Conservation (phyloP, 192 early-diverging fungal species). For the Coemansia sp. region DNA sequence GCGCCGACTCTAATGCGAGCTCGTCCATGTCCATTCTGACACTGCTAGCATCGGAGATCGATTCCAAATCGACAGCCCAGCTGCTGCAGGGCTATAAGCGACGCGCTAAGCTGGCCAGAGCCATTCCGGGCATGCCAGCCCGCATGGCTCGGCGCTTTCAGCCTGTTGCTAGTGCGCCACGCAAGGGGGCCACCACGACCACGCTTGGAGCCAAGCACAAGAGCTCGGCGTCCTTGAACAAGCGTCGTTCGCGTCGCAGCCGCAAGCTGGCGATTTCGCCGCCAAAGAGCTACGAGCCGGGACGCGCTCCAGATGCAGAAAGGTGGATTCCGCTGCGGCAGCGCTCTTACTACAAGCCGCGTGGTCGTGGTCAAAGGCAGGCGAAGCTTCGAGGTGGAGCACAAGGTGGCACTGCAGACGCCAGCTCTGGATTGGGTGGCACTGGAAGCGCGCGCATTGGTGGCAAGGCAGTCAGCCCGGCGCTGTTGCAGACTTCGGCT, state of each 20-base stretch:
- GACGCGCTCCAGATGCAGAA: constrained; percentile 37
- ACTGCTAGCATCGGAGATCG: constrained; percentile 13
- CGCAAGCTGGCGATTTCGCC: constrained; percentile 32
- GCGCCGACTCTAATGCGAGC: not conserved
- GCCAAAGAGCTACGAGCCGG: constrained; percentile 38
- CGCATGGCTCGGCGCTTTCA: constrained; percentile 34
- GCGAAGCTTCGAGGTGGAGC: constrained; percentile 33
- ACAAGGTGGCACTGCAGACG: constrained; percentile 40
- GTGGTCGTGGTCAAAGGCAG: constrained; percentile 25
- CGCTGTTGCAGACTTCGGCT: not conserved
- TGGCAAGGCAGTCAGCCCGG: not conserved
- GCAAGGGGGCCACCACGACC: not conserved
- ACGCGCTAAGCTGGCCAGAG: constrained; percentile 7
- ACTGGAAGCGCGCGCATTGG: constrained; percentile 52
- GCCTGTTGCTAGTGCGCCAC: constrained; percentile 4
- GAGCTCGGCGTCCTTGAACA: not conserved
- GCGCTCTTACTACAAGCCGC: constrained; percentile 51
- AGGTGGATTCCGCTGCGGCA: constrained; percentile 52
- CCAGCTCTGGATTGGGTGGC: constrained; percentile 42
- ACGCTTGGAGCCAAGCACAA: not conserved
- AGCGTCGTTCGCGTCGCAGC: constrained; percentile 27
- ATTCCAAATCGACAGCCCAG: constrained; percentile 3
- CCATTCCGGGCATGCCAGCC: constrained; percentile 25
- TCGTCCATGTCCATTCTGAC: constrained; percentile 14
- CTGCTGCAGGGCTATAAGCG: constrained; percentile 26